A percentile compares a stretch with the other conserved stretches of the same genome.
phyloP scores from a whole-genome alignment of 441 rosid species.

The Pelargonium australe region DNA sequence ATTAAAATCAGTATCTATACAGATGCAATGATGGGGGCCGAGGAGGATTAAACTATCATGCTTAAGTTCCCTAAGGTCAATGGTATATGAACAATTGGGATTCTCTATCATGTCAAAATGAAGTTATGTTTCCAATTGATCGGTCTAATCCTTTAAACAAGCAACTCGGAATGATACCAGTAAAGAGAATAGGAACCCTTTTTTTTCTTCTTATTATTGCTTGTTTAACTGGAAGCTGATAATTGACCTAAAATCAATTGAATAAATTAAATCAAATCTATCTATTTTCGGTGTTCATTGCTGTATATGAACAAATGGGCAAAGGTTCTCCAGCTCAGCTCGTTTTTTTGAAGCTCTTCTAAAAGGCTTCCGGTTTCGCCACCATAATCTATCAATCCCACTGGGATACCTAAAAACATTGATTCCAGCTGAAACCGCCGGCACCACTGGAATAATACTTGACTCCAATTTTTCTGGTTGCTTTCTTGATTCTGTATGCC shows the following conservation, averaged over 20 bases:
- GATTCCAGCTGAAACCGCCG: slow-evolving; percentile 11
- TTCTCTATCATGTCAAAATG: too few species aligned
- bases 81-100: too few species aligned
- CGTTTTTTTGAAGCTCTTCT: slow-evolving; percentile 53
- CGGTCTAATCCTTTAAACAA: too few species aligned
- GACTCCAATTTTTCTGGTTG: slow-evolving; percentile 15
- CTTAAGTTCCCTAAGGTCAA: too few species aligned
- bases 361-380: slow-evolving; percentile 69
- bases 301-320: slow-evolving; percentile 34
- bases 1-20: too few species aligned
- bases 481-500: slow-evolving; percentile 22
- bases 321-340: slow-evolving; percentile 41
- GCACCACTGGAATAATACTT: slow-evolving; percentile 18
- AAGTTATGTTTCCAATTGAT: too few species aligned
- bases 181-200: too few species aligned
- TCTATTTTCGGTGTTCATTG: slow-evolving; percentile 8
- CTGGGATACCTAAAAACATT: slow-evolving; percentile 13
- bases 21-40: too few species aligned
- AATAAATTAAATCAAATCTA: slow-evolving; percentile 34
- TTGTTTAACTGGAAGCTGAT: neutral
- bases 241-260: slow-evolving; percentile 27
- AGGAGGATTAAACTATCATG: too few species aligned
- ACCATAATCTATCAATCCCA: slow-evolving; percentile 41
- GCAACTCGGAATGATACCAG: too few species aligned
- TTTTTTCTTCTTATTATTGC: too few species aligned